Evolutionary conservation across 352 stramenopile species (phyloP).

Genomic region (Phytophthora rubi): DNA sequence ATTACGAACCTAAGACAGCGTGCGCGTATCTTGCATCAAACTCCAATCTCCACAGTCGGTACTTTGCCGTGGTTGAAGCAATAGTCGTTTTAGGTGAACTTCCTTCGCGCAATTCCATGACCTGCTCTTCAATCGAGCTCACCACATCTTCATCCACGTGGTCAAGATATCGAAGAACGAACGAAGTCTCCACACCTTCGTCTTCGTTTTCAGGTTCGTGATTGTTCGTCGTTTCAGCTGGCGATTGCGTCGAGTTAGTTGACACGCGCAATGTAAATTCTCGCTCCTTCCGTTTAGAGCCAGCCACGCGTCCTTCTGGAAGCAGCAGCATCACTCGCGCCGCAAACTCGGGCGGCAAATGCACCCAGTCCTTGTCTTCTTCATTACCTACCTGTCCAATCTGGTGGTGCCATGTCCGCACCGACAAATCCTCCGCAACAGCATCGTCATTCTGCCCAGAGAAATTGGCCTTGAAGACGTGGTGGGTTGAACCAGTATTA

Average conservation of each 20-base stretch:
- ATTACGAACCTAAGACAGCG: constrained; percentile 54
- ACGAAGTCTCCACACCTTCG: constrained; percentile 59
- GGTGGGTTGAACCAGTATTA: constrained; percentile 14
- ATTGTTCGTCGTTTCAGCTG: constrained; percentile 4
- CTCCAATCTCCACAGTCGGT: constrained; percentile 76
- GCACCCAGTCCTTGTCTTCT: constrained; percentile 72
- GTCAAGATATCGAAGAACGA: constrained; percentile 68
- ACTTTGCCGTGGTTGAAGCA: constrained; percentile 27
- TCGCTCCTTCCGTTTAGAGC: constrained; percentile 62
- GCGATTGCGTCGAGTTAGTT: constrained; percentile 4
- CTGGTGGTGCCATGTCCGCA: constrained; percentile 34
- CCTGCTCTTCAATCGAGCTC: constrained; percentile 32
- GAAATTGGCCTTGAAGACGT: constrained; percentile 39
- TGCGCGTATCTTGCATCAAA: constrained; percentile 76
- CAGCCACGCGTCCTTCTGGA: constrained; percentile 56
- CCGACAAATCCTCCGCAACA: background rate
- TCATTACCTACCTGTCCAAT: constrained; percentile 29
- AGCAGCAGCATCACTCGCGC: constrained; percentile 76
- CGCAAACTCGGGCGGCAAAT: constrained; percentile 72
- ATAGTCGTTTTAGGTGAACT: constrained; percentile 11
- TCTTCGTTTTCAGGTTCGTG: constrained; percentile 11
- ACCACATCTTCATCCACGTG: constrained; percentile 49
- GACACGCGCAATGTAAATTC: constrained; percentile 69
- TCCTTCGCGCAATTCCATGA: constrained; percentile 13
- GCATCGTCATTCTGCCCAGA: constrained; percentile 12